These are phyloP conservation scores for Ogataea chonburiensis DNA, from an alignment of 805 yeast genomes.

Conservation along the genomic window DNA sequence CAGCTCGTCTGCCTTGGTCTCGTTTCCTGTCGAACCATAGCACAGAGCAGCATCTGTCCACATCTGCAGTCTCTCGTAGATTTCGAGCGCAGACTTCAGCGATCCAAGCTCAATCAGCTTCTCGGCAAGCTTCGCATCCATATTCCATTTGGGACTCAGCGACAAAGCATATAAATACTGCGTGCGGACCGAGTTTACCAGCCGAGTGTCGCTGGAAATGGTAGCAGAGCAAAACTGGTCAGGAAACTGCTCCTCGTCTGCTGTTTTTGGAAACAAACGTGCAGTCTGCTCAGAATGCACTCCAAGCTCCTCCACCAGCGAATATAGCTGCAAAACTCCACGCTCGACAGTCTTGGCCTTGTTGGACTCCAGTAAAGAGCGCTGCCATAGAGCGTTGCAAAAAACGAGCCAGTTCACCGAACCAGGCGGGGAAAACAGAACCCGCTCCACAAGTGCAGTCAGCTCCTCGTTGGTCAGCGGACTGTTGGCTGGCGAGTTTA, in stretches of 20 bases:
- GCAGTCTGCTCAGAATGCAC: conserved; percentile 52
- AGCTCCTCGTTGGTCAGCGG: conserved; percentile 78
- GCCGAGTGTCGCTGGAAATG: conserved; percentile 30
- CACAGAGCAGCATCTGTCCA: conserved; percentile 86
- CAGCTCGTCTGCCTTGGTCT: conserved; percentile 59
- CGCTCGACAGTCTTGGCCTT: conserved; percentile 88
- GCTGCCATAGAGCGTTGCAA: conserved; percentile 83
- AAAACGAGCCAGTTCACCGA: conserved; percentile 72
- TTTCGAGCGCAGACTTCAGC: conserved; percentile 81
- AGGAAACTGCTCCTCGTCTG: conserved; percentile 29
- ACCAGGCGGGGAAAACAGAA: conserved; percentile 52
- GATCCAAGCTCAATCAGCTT: conserved; percentile 83
- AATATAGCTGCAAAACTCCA: conserved; percentile 90
- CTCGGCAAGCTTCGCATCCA: conserved; percentile 83
- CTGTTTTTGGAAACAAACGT: conserved; percentile 48
- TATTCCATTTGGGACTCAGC: conserved; percentile 77
- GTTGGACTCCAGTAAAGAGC: conserved; percentile 78
- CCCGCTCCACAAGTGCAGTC: conserved; percentile 70
- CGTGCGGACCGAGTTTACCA: conserved; percentile 52
- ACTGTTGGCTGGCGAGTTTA: conserved; percentile 69
- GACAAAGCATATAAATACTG: conserved; percentile 73
- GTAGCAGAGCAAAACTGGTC: conserved; percentile 17
- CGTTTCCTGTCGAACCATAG: conserved; percentile 81
- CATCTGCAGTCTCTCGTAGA: conserved; percentile 76
- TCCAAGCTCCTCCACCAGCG: conserved; percentile 86